Base-by-base conservation (phyloP, 495 filamentous ascomycete species). In the Trichoderma orchidacearum region DNA sequence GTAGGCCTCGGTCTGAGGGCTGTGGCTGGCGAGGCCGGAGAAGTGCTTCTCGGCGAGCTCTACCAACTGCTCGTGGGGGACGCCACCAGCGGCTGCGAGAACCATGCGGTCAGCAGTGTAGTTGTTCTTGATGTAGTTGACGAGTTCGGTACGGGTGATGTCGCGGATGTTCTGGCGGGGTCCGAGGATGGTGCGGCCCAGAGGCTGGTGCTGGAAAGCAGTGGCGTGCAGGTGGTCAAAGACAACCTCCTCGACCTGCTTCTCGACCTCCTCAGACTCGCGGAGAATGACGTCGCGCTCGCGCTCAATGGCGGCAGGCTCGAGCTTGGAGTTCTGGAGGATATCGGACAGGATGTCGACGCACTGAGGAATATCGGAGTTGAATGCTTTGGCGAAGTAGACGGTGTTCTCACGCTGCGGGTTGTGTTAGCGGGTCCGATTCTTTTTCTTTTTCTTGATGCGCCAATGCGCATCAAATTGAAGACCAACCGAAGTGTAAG, bases 31-130 rank as follows among this genome's bases (percentile, higher is more conserved):
- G 58, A 99, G 79, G 36, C 70, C 66, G 55, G 86, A 78, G 74
- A 99, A 99, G 81, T 96, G 79, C 81, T 96, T 87, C 78, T 97
- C 93, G 60, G 94, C 93, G 60, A 97, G 85, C 63, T 90, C 85
- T 60, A 99, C 93, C 51, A 99, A 83, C 74, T 95, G 76, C 68
- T 89, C 75, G 75, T 99, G 93, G 58, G 94, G 90, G 64, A 97
- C 79, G 60, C 93, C 93, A 68, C 93, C 93, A 56, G 94, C 83
- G 67, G 91, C 93, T 61, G 95, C 94, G 48, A 99, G 85, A 51
- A 99, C 93, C 92, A 97, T 99, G 66, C 94, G 90, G 75, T 99
- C 93, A 58, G 94, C 91, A 45, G 88, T 95, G 80, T 99, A 99
- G 81, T 99, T 99, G 74, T 83, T 88, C 77, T 93, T 93, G 80